Conservation (phyloP, 805 yeast species). For the Sugiyamaella marilandica region DNA sequence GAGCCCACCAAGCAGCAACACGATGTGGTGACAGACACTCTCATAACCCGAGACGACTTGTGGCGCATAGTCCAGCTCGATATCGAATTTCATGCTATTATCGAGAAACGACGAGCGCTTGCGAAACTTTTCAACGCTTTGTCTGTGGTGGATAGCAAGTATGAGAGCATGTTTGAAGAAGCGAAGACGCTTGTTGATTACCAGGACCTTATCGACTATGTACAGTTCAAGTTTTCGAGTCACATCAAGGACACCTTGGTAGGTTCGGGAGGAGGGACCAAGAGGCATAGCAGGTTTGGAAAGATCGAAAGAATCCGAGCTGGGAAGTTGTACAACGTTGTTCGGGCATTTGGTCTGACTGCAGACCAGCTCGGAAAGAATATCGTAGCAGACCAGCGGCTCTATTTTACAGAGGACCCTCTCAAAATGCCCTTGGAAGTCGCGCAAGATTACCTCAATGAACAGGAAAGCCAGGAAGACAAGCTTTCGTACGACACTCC, state of each 20-base stretch:
- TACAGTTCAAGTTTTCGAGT: conserved; percentile 66
- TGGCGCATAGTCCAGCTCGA: conserved; percentile 90
- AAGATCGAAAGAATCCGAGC: conserved; percentile 46
- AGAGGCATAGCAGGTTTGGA: conserved; percentile 37
- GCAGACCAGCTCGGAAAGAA: conserved; percentile 81
- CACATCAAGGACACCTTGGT: conserved; percentile 44
- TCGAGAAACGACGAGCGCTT: conserved; percentile 66
- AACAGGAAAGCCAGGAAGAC: conserved; percentile 8
- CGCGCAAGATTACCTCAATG: conserved; percentile 35
- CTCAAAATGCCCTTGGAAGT: conserved; percentile 56
- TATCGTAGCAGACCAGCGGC: conserved; percentile 58
- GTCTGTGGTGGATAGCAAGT: conserved; percentile 52
- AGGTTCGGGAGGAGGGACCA: conserved; percentile 34
- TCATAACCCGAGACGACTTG: conserved; percentile 67
- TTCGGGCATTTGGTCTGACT: conserved; percentile 69
- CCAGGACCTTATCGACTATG: conserved; percentile 81
- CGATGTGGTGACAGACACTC: conserved; percentile 22
- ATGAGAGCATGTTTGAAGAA: conserved; percentile 49
- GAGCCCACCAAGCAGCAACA: conserved; percentile 5
- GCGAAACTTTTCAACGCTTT: conserved; percentile 43
- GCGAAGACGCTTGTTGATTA: conserved; percentile 68
- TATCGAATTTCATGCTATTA: conserved; percentile 78
- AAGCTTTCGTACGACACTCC: conserved; percentile 23
- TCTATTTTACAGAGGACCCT: conserved; percentile 69
- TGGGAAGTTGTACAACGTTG: conserved; percentile 60